Base-by-base conservation (phyloP, 805 yeast species). In the Yarrowia deformans region DNA sequence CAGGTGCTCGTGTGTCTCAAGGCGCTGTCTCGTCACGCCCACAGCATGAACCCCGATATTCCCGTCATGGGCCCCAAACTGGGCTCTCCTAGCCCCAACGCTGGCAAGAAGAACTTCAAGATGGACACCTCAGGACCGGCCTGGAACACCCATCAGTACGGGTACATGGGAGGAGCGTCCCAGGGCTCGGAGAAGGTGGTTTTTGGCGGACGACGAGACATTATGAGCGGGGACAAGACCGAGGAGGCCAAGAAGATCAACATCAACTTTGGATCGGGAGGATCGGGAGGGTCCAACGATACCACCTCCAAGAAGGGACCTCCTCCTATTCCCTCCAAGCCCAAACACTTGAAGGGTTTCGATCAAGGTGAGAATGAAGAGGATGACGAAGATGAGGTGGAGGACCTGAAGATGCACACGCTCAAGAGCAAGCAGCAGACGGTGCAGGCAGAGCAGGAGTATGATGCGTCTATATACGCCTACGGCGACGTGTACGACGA, bases 1-100 rank as follows among this genome's bases (percentile, higher is more conserved):
- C 93, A 89, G 72, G 91, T 91, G 1, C 78, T 88, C n/a, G 87
- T 90, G 73, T 84, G 93, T 0, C 79, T 91, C 50, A 88, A 89
- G 74, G 86, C 96, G 1, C 81, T 91, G 54, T 89, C 95, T 0
- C 81, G 97, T 70, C 81, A 86, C 69, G 89, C 91, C 1, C 84
- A 89, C 74, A 81, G 81, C 69, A 79, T 84, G 79, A 75, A 88
- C 81, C 78, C 87, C 68, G 72, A 79, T 67, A 74, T 83, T 69
- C 85, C 87, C 0, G 82, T 85, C 0, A 79, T 88, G 40, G 91
- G 91, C 0, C 91, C 91, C 1, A 82, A 83, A 67, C 75, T 88
- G 48, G 81, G 85, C 0, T 77, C 75, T 71, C 73, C 74, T 85
- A 80, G 75, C 82, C 75, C 77, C 82, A 80, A 77, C 85, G 80